Percentiles rank a stretch among this genome's conserved stretches.
phyloP scores from a whole-genome alignment of 768 basidiomycete species.

The Neoboletus brunneissimus region DNA sequence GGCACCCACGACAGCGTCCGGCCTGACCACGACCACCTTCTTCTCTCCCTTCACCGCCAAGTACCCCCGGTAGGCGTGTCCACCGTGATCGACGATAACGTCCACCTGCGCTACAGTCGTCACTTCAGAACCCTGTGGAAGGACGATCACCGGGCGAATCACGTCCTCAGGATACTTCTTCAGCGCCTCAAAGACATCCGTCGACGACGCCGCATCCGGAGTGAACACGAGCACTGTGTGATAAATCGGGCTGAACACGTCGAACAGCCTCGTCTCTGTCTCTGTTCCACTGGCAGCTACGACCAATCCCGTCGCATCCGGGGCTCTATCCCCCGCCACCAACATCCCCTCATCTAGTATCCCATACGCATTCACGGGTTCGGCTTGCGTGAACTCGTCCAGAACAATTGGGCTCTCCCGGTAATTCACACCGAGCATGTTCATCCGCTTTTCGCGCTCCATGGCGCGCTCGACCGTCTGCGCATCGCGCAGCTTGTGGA shows the following conservation, averaged over 20 bases:
- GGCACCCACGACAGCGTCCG: constrained; percentile 44
- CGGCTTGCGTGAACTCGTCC: constrained; percentile 32
- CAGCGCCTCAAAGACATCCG: constrained; percentile 10
- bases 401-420: constrained; percentile 35
- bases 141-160: constrained; percentile 13
- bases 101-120: constrained; percentile 20
- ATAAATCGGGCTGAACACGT: constrained; percentile 18
- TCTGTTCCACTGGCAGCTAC: background rate
- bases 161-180: constrained; percentile 1
- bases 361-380: constrained; percentile 12
- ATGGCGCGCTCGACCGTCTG: background rate
- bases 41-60: constrained; percentile 29
- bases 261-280: constrained; percentile 19
- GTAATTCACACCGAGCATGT: constrained; percentile 36
- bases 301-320: constrained; percentile 39
- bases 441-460: constrained; percentile 4
- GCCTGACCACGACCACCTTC: constrained; percentile 38
- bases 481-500: background rate
- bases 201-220: background rate
- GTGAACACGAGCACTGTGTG: constrained; percentile 34
- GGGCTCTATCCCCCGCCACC: constrained; percentile 44
- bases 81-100: constrained; percentile 36
- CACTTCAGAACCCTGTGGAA: constrained; percentile 2
- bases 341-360: constrained; percentile 25
- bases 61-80: constrained; percentile 42